Evolutionary conservation across 2,329 filamentous ascomycete genomes (phyloP).

Genomic region (Colletotrichum lupini): DNA sequence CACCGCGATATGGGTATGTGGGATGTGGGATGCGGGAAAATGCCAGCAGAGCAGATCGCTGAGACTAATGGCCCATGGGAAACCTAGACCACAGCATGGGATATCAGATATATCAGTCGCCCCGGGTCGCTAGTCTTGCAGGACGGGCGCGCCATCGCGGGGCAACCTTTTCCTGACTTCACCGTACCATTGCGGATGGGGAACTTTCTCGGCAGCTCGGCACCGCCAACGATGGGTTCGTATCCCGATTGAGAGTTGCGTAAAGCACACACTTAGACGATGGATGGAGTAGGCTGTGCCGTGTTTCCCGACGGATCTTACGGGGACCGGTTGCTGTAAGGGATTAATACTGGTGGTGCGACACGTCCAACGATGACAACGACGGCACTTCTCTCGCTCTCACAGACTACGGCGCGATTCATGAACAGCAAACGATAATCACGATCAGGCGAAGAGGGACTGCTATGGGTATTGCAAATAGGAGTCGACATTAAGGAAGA

Average conservation of each 20-base stretch:
- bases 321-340: neutral
- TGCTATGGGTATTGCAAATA: neutral
- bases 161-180: constrained; percentile 1
- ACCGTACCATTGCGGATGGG: neutral
- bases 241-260: neutral
- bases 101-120: neutral
- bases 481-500: constrained; percentile 4
- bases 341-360: neutral
- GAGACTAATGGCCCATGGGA: constrained; percentile 1
- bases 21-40: neutral
- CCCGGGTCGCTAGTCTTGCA: neutral
- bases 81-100: neutral
- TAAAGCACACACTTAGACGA: neutral
- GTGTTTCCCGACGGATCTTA: constrained; percentile 1
- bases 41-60: neutral
- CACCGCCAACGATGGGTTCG: constrained; percentile 10
- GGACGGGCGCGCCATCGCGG: neutral
- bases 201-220: constrained; percentile 21
- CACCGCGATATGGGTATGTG: constrained; percentile 19
- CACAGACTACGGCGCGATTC: neutral
- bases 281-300: constrained; percentile 8
- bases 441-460: neutral
- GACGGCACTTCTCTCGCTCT: neutral
- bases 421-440: neutral
- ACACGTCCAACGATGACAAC: neutral